These are phyloP conservation scores for Zychaea mexicana DNA, from an alignment of 371 early-diverging fungal genomes.

Conservation along the genomic window DNA sequence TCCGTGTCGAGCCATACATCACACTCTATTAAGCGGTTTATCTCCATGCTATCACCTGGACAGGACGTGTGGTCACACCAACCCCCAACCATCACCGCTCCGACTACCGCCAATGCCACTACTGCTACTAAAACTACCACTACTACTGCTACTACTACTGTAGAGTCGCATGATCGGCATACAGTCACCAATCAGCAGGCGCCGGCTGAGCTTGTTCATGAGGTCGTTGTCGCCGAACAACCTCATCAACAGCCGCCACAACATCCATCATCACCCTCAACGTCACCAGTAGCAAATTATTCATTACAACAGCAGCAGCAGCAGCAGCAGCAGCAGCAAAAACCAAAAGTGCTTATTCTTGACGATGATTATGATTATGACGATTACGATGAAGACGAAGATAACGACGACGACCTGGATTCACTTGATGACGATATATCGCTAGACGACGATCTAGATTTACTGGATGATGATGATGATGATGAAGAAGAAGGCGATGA, in stretches of 20 bases:
- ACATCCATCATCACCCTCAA: neutral
- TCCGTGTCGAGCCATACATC: conserved; percentile 5
- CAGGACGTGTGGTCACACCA: conserved; percentile 28
- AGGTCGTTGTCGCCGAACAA: neutral
- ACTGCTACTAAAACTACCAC: too few relatives aligned
- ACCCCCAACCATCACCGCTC: neutral
- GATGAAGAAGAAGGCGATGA: conserved; percentile 6
- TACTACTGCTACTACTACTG: conserved; percentile 9
- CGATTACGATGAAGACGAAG: conserved; percentile 14
- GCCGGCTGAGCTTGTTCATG: neutral
- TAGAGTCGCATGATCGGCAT: conserved; percentile 14
- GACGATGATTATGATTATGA: conserved; percentile 17
- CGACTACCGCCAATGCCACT: too few relatives aligned
- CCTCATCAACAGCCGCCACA: neutral
- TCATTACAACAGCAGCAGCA: neutral
- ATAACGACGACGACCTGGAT: conserved; percentile 14
- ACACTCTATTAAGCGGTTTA: conserved; percentile 17
- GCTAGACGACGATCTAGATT: conserved; percentile 10
- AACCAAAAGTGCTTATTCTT: neutral
- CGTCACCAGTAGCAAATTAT: neutral
- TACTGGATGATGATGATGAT: neutral
- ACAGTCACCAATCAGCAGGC: conserved; percentile 14
- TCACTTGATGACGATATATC: conserved; percentile 13
- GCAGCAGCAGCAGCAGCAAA: neutral
- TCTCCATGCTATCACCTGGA: conserved; percentile 24